A percentile compares a stretch with the other conserved stretches of the same genome.
These are phyloP conservation scores for Claviceps quebecensis DNA, from an alignment of 2,329 filamentous ascomycete genomes.

Conservation along the genomic window DNA sequence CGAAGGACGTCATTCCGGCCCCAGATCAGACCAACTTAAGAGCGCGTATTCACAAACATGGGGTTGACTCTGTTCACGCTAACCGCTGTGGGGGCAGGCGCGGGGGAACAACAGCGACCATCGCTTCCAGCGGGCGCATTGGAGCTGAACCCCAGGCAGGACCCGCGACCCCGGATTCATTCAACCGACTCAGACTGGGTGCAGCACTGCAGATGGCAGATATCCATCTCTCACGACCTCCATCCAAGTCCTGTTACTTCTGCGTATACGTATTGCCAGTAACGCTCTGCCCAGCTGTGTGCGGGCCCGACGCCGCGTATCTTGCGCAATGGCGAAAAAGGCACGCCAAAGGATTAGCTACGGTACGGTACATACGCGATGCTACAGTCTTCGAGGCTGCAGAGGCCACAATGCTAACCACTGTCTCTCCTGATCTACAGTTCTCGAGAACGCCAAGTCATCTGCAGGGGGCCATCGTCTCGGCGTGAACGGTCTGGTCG, in stretches of 20 bases:
- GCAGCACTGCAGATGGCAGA: too few species aligned
- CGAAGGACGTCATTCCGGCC: too few species aligned
- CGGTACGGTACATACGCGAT: slow-evolving; percentile 27
- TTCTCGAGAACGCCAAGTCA: slow-evolving; percentile 44
- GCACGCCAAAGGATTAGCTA: slow-evolving; percentile 58
- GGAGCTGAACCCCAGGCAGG: too few species aligned
- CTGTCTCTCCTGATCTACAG: slow-evolving; percentile 18
- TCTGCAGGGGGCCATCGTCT: slow-evolving; percentile 71
- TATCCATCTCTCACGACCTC: not conserved
- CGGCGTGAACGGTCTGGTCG: slow-evolving; percentile 85
- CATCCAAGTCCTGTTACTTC: not conserved
- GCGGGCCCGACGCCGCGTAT: not conserved
- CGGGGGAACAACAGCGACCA: too few species aligned
- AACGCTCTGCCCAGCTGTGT: not conserved
- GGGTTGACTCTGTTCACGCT: too few species aligned
- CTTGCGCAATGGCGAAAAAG: slow-evolving; percentile 46
- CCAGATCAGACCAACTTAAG: too few species aligned
- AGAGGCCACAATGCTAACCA: not conserved
- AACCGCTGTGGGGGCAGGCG: too few species aligned
- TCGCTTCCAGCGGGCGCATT: too few species aligned
- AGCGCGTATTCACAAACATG: too few species aligned
- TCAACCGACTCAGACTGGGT: not conserved
- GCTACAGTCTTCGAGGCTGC: too few species aligned
- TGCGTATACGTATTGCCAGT: too few species aligned
- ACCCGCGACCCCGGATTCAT: not conserved